phyloP scores from a whole-genome alignment of 78 protist species.

The slime mould (Dictyostelium discoideum) region dicty_2.7 NC_007091.3:626001-626500 shows the following conservation, averaged over 20 bases:
- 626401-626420: constrained; percentile 13
- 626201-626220: not conserved
- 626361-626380: constrained; percentile 23
- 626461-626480: constrained; percentile 17
- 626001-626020: not conserved
- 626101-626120: not conserved
- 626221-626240: too few relatives aligned
- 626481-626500: not conserved
- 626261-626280: not conserved
- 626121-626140: constrained; percentile 10
- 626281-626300: not conserved
- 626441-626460: constrained; percentile 16
- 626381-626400: not conserved
- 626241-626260: not conserved
- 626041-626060: not conserved
- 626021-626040: not conserved
- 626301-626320: constrained; percentile 74
- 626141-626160: constrained; percentile 10
- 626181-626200: not conserved
- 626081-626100: not conserved
- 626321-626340: not conserved
- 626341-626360: not conserved
- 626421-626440: not conserved
- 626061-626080: not conserved
- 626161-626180: constrained; percentile 10